A percentile compares a stretch with the other conserved stretches of the same genome.
phyloP scores from a whole-genome alignment of 176 grass and related monocot genomes.

The Aegilops longissima region DNA sequence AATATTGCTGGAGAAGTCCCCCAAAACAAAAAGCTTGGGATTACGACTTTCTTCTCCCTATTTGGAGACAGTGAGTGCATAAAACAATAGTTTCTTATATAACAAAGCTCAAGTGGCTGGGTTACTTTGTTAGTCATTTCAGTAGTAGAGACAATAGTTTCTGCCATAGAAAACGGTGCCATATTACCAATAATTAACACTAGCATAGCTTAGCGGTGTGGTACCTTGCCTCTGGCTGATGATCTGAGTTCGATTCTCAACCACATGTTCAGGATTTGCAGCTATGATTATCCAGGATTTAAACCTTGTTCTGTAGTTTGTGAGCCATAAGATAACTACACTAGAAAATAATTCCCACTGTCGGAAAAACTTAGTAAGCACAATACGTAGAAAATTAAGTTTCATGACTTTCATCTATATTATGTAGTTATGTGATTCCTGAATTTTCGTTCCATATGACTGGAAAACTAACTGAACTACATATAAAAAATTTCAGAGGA shows the following conservation, averaged over 20 bases:
- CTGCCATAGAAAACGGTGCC: neutral
- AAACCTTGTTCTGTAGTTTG: neutral
- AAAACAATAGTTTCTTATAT: no score
- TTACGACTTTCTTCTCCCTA: neutral
- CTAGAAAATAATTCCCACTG: neutral
- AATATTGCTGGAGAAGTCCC: neutral
- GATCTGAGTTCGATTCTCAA: neutral
- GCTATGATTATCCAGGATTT: no score
- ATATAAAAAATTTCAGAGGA: neutral
- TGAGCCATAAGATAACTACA: neutral
- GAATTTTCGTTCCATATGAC: neutral
- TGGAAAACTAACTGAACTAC: no score
- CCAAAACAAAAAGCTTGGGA: neutral
- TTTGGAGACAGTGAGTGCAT: constrained; percentile 17
- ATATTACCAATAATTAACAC: neutral
- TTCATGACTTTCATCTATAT: neutral
- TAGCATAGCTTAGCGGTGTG: neutral
- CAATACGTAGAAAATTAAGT: neutral
- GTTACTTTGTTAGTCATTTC: neutral
- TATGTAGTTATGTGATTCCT: neutral
- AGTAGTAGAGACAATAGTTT: neutral
- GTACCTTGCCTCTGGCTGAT: neutral
- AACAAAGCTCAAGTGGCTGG: no score
- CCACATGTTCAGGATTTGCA: neutral
- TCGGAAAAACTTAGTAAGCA: neutral